Evolutionary conservation across 495 filamentous ascomycete genomes (phyloP), one percentile per base, ranked within the genome.

Genomic region (Pseudomonodictys pantanalensis): DNA sequence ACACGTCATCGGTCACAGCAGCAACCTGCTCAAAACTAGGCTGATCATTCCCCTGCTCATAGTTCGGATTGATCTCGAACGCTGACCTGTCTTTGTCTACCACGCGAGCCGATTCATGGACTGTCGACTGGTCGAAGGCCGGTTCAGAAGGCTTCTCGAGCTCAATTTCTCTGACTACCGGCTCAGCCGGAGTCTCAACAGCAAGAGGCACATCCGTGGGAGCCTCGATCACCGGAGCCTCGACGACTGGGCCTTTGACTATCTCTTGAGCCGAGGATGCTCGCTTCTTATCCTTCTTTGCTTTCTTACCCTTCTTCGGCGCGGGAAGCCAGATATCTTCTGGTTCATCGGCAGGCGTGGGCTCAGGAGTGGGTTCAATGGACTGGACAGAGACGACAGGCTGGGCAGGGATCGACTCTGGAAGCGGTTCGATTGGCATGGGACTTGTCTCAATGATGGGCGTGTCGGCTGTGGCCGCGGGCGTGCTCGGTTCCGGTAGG

Each of bases 291-390:
- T 60, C 57, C 43, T 66, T 68, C 54, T 68, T 68, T 23, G 43
- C 66, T 28, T 68, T 68, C 58, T 68, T 68, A 28, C 62, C 54
- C 44, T 65, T 65, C 52, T 65, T 68, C 52, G 57, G 45, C 8
- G 57, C 33, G 3, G 48, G 18, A 12, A 25, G n/a, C 51, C 47
- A 43, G 1, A 44, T n/a, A 10, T 17, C 18, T 41, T 63, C 53
- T 12, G 47, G 52, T 15, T 57, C 53, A 23, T 52, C 47, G 12
- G 57, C 53, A 25, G 33, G n/a, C n/a, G n/a, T n/a, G n/a, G n/a
- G n/a, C n/a, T n/a, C 23, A 1, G 64, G 59, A 10, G 55, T 60
- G 8, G 62, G 17, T 28, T 26, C 50, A 3, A 23, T 20, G 15
- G 56, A 41, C 43, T 64, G 47, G 32, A 32, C 25, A 12, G 33